Evolutionary conservation across 768 basidiomycete species (phyloP), one percentile per base, ranked within the genome.

Genomic region (Daedaleopsis nitida): DNA sequence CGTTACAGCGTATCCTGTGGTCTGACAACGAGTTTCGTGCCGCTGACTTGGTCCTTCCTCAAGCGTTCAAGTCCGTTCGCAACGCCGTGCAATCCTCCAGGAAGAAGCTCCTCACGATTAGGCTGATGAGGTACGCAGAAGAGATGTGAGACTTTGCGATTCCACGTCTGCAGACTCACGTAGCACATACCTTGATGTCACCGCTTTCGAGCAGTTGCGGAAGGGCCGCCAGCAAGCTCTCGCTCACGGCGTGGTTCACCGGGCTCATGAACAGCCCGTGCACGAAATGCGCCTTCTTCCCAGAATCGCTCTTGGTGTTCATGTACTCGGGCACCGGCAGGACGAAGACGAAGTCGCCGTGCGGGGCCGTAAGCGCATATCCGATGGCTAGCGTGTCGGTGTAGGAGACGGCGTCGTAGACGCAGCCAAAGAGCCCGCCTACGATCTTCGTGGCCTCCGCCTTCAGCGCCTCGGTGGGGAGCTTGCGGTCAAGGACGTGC

Each of bases 111-210:
- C 4, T 68, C 67, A 10, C 52, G 55, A 42, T 68, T 72, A 1
- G 71, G 71, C 70, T 32, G 27, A 32, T 7, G 7, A 32, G 27
- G 27, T 72, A 47, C 27, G 39, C 8, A 6, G 47, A 49, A 6
- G 8, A 49, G 27, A 3, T 32, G 23, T 49, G 6, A 51, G 12
- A 17, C 16, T 23, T 38, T 13, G 52, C 35, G 13, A 24, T 10
- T 24, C 32, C 5, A 24, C 23, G 21, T 52, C 11, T 10, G 37
- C 81, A 60, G 84, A 83, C 10, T 17, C 44, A 45, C 21, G 17
- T 2, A 83, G 8, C 6, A 34, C 62, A 23, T 34, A 66, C 65
- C 56, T 63, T 60, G 37, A 67, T 52, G 17, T 52, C 59, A 7
- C 66, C 64, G 14, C 53, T 57, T 48, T 58, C 66, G 11, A 65